These are phyloP conservation scores for Blakeslea trispora DNA, from an alignment of 371 early-diverging fungal genomes.

Conservation along the genomic window DNA sequence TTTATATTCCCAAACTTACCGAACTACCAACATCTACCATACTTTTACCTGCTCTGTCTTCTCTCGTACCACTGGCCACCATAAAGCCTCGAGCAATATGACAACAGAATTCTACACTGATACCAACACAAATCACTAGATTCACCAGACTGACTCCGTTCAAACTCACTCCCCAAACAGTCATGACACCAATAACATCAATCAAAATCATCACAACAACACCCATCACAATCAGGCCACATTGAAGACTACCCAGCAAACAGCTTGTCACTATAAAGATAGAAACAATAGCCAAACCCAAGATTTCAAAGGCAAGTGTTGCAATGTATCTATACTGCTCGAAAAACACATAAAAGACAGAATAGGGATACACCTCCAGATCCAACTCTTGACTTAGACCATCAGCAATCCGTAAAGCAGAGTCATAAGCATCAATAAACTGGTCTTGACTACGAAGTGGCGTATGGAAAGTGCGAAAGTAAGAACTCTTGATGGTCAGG, in stretches of 20 bases:
- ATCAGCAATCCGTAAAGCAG: constrained; percentile 67
- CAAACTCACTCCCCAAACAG: constrained; percentile 64
- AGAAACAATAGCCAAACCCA: constrained; percentile 56
- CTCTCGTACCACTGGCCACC: constrained; percentile 47
- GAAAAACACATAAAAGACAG: constrained; percentile 78
- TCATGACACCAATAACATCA: constrained; percentile 71
- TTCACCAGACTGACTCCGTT: constrained; percentile 80
- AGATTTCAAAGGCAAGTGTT: constrained; percentile 55
- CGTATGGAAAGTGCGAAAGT: constrained; percentile 73
- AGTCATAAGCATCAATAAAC: constrained; percentile 66
- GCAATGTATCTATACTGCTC: constrained; percentile 73
- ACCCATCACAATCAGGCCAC: constrained; percentile 61
- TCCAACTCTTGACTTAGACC: constrained; percentile 51
- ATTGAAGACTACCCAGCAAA: constrained; percentile 58
- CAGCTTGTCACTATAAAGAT: constrained; percentile 64
- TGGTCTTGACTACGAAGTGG: constrained; percentile 65
- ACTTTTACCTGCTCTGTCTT: constrained; percentile 52
- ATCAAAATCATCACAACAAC: constrained; percentile 67
- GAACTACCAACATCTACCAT: constrained; percentile 73
- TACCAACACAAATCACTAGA: constrained; percentile 75
- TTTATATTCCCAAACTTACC: constrained; percentile 34
- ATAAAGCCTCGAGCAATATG: constrained; percentile 72
- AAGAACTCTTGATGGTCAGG: constrained; percentile 52
- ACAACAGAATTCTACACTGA: constrained; percentile 78
- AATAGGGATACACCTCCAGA: constrained; percentile 68